These are phyloP conservation scores for Solidago caesia DNA, from an alignment of 129 eudicot genomes.

Conservation along the genomic window DNA sequence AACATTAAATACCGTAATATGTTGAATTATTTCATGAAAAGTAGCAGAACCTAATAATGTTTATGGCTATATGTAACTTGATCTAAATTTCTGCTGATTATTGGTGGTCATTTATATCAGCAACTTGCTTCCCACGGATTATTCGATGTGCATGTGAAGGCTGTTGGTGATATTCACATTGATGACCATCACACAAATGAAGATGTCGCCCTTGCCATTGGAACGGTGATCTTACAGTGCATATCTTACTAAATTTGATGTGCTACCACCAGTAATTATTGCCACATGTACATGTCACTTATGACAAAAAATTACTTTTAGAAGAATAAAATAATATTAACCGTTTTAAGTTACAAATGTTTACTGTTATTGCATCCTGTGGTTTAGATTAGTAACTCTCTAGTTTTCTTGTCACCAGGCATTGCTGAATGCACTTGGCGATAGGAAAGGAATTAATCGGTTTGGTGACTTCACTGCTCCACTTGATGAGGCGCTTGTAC, in stretches of 20 bases:
- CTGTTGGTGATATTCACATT: constrained; percentile 93
- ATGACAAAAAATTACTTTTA: background rate
- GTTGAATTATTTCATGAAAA: background rate
- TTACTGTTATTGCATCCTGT: background rate
- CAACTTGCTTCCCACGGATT: constrained; percentile 99
- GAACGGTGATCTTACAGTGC: constrained; percentile 60
- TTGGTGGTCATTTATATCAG: constrained; percentile 35
- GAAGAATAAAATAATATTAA: background rate
- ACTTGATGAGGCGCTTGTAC: constrained; percentile 88
- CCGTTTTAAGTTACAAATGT: background rate
- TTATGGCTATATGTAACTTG: background rate
- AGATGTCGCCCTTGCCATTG: constrained; percentile 97
- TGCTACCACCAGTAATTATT: background rate
- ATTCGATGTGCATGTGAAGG: constrained; percentile 90
- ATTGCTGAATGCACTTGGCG: constrained; percentile 91
- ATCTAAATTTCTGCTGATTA: constrained; percentile 7
- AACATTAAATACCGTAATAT: too few relatives aligned
- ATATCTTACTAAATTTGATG: background rate
- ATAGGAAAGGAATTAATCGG: constrained; percentile 90
- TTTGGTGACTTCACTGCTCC: constrained; percentile 99
- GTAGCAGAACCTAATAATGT: constrained; percentile 4
- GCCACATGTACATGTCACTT: constrained; percentile 1
- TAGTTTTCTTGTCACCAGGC: constrained; percentile 50
- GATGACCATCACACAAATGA: constrained; percentile 98
- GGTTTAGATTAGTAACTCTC: background rate